phyloP scores from a whole-genome alignment of 192 early-diverging fungal species.

The Umbelopsis isabellina region DNA sequence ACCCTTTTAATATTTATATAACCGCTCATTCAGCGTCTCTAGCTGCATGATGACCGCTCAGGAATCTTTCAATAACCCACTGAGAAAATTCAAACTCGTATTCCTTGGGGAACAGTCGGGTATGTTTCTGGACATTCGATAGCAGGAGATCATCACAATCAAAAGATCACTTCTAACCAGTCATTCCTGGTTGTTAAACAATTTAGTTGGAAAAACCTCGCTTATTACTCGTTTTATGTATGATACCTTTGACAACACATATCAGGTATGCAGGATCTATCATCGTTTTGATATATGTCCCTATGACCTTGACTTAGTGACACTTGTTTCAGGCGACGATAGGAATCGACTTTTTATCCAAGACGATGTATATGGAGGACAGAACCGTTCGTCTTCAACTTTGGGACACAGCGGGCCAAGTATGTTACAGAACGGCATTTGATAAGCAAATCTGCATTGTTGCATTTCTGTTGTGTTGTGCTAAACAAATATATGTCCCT shows the following conservation, averaged over 20 bases:
- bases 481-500: not conserved
- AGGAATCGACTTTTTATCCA: slow-evolving; percentile 98
- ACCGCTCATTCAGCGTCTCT: slow-evolving; percentile 12
- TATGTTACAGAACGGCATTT: slow-evolving; percentile 34
- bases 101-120: slow-evolving; percentile 99
- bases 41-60: slow-evolving; percentile 21
- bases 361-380: slow-evolving; percentile 99
- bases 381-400: slow-evolving; percentile 96
- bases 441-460: slow-evolving; percentile 6
- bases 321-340: slow-evolving; percentile 83
- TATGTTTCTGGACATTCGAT: slow-evolving; percentile 42
- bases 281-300: not conserved
- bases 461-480: not conserved
- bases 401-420: slow-evolving; percentile 99
- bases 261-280: slow-evolving; percentile 61
- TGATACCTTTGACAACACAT: slow-evolving; percentile 99
- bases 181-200: slow-evolving; percentile 3
- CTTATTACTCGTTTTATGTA: slow-evolving; percentile 99
- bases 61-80: slow-evolving; percentile 53
- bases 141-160: slow-evolving; percentile 5
- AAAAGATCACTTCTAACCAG: slow-evolving; percentile 12
- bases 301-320: slow-evolving; percentile 3
- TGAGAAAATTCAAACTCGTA: slow-evolving; percentile 96
- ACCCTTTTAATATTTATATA: slow-evolving; percentile 10
- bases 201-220: slow-evolving; percentile 94